Evolutionary conservation across 371 early-diverging fungal genomes (phyloP).

Genomic region (Entomophthora muscae): DNA sequence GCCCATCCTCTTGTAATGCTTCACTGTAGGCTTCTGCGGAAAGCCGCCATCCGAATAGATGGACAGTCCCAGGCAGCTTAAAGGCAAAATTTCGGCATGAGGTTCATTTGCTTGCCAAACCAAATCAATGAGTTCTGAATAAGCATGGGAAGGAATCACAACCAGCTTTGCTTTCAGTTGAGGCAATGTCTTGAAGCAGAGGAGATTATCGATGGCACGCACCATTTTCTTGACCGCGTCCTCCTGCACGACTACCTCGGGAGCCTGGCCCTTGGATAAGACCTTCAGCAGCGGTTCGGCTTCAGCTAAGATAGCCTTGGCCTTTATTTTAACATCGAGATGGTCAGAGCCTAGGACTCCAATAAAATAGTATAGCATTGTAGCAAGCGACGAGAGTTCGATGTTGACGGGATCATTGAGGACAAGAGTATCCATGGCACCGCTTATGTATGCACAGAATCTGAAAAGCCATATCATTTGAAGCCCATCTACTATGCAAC

Average conservation of each 20-base stretch:
- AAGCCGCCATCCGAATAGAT: neutral
- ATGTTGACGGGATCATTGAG: neutral
- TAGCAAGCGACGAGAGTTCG: neutral
- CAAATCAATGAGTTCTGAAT: neutral
- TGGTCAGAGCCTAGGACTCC: neutral
- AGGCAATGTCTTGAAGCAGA: neutral
- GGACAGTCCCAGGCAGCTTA: neutral
- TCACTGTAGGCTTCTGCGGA: neutral
- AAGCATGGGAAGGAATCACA: neutral
- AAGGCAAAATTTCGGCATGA: neutral
- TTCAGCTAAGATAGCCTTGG: neutral
- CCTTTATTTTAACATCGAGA: neutral
- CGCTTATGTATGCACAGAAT: neutral
- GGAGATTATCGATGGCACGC: neutral
- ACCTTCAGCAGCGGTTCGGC: neutral
- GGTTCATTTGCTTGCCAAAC: neutral
- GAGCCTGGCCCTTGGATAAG: neutral
- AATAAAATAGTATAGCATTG: neutral
- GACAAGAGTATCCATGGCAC: neutral
- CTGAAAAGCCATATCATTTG: neutral
- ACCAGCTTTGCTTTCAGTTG: neutral
- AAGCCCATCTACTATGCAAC: neutral
- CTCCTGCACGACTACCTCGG: neutral
- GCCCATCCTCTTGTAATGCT: neutral
- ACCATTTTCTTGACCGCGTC: neutral